Evolutionary conservation across 2,329 filamentous ascomycete genomes (phyloP).

Genomic region (Lojkania enalia): DNA sequence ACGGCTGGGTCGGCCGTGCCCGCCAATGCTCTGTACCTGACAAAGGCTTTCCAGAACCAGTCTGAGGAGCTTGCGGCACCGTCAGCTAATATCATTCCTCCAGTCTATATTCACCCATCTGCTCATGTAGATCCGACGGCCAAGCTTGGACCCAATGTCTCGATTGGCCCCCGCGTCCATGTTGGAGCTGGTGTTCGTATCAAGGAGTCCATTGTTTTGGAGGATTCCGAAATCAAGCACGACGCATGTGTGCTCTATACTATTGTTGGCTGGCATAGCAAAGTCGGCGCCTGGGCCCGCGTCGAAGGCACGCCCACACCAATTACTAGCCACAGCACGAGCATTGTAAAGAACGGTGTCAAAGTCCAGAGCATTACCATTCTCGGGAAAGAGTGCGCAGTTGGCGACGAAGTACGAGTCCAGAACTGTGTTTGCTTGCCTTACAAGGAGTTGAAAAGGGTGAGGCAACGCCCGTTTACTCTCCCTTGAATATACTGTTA

Average conservation of each 20-base stretch:
- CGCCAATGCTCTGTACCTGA: constrained; percentile 93
- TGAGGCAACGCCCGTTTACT: constrained; percentile 52
- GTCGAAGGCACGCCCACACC: constrained; percentile 94
- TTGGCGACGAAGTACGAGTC: constrained; percentile 91
- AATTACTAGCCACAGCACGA: constrained; percentile 85
- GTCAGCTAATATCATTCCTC: constrained; percentile 84
- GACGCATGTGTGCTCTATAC: constrained; percentile 94
- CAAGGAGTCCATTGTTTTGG: constrained; percentile 94
- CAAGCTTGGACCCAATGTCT: constrained; percentile 96
- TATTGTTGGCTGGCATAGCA: constrained; percentile 96
- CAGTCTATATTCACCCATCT: constrained; percentile 92
- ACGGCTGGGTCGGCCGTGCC: constrained; percentile 96
- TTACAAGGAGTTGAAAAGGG: constrained; percentile 96
- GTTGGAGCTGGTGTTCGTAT: constrained; percentile 87
- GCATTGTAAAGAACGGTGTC: constrained; percentile 94
- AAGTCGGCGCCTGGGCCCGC: constrained; percentile 95
- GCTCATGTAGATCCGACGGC: constrained; percentile 91
- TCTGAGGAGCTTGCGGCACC: constrained; percentile 81
- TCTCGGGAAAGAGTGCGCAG: constrained; percentile 90
- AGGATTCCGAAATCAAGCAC: constrained; percentile 94
- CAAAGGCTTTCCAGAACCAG: constrained; percentile 84
- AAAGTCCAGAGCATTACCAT: constrained; percentile 99
- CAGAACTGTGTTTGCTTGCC: constrained; percentile 98
- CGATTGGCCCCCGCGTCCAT: constrained; percentile 83
- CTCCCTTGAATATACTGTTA: constrained; percentile 12